Conservation (phyloP, 371 early-diverging fungal genomes). For the Dentiscutata heterogama region DNA sequence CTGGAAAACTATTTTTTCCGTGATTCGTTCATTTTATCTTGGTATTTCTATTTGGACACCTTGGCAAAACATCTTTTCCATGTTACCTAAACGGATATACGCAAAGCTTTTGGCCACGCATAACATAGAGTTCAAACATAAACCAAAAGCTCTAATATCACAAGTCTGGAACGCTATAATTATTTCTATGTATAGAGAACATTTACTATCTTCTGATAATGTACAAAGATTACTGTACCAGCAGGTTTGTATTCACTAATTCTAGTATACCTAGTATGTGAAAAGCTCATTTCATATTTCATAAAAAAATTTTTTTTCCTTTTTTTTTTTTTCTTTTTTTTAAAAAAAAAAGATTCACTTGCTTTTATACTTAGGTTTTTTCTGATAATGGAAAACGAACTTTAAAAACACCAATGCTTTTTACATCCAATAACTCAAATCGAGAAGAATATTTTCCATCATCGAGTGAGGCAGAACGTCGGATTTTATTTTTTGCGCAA, state of each 20-base stretch:
- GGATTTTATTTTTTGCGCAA: conserved; percentile 91
- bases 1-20: conserved; percentile 85
- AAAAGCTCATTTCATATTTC: too few relatives aligned
- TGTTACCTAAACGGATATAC: conserved; percentile 88
- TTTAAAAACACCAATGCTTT: conserved; percentile 85
- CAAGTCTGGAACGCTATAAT: conserved; percentile 93
- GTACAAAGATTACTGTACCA: conserved; percentile 84
- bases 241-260: conserved; percentile 64
- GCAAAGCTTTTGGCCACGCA: conserved; percentile 81
- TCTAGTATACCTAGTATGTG: too few relatives aligned
- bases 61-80: conserved; percentile 88
- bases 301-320: conserved; percentile 26
- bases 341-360: neutral
- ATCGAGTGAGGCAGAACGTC: conserved; percentile 85
- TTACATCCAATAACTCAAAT: conserved; percentile 84
- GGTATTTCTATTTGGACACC: conserved; percentile 91
- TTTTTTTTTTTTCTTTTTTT: too few relatives aligned
- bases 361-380: conserved; percentile 39
- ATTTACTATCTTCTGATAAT: conserved; percentile 82
- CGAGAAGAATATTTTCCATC: conserved; percentile 83
- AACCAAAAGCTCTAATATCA: conserved; percentile 83
- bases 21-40: conserved; percentile 81
- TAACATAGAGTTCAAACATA: conserved; percentile 74
- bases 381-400: conserved; percentile 71
- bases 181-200: conserved; percentile 89